These are phyloP conservation scores for Mangifera indica DNA, from an alignment of 345 rosid genomes.

Conservation along the genomic window DNA sequence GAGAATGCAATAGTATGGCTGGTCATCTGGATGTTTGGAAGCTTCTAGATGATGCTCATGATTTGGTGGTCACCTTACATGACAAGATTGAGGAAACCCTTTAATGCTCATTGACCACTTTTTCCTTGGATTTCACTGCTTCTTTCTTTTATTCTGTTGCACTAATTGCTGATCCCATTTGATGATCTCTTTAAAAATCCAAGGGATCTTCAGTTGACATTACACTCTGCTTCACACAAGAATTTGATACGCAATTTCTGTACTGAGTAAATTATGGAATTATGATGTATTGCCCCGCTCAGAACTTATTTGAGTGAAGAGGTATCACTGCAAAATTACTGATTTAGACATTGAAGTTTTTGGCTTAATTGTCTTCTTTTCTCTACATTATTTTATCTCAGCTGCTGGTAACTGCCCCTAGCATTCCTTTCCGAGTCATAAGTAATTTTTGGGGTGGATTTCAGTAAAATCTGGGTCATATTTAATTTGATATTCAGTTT, in stretches of 20 bases:
- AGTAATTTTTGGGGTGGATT: too few species aligned
- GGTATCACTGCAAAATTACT: constrained; percentile 20
- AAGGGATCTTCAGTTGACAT: constrained; percentile 11
- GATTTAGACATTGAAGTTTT: background rate
- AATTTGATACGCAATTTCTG: constrained; percentile 17
- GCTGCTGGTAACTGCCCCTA: too few species aligned
- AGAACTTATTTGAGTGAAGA: constrained; percentile 18
- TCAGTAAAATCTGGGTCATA: too few species aligned
- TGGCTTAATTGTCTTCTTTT: background rate
- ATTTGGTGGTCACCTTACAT: constrained; percentile 75
- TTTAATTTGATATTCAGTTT: too few species aligned
- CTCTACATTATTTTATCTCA: too few species aligned
- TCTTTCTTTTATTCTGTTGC: background rate
- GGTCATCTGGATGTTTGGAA: constrained; percentile 92
- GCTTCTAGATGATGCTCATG: constrained; percentile 95
- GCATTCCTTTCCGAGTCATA: too few species aligned
- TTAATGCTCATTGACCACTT: background rate
- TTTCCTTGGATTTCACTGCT: constrained; percentile 4
- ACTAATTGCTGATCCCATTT: constrained; percentile 16
- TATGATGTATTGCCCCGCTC: constrained; percentile 28
- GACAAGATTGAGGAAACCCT: constrained; percentile 54
- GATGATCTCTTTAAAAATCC: constrained; percentile 22
- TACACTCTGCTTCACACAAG: constrained; percentile 11
- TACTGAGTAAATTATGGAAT: constrained; percentile 12
- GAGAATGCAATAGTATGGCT: constrained; percentile 91